Percentiles rank a stretch among this genome's conserved stretches.
These are phyloP conservation scores for Exophiala sp. DNA, from an alignment of 2,329 filamentous ascomycete species.

Conservation along the genomic window DNA sequence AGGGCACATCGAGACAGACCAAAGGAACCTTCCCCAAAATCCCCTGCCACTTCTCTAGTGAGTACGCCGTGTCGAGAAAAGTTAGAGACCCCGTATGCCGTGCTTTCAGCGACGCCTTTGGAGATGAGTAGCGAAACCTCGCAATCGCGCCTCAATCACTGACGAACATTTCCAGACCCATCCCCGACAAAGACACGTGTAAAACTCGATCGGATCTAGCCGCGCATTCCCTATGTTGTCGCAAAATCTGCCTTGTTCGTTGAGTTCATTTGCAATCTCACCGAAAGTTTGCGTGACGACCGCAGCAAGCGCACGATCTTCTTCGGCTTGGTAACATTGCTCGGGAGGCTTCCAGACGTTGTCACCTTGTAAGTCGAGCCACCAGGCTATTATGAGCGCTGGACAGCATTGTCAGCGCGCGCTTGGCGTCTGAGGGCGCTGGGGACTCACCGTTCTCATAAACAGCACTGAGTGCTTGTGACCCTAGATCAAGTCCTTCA, in stretches of 20 bases:
- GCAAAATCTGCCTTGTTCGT: not conserved
- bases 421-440: not conserved
- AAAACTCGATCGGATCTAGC: not conserved
- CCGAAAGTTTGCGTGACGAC: not conserved
- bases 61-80: no score
- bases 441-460: constrained; percentile 12
- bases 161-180: constrained; percentile 1
- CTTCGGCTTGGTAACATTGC: not conserved
- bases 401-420: not conserved
- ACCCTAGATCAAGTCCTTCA: constrained; percentile 4
- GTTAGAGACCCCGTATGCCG: no score
- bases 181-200: not conserved
- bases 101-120: not conserved
- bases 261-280: not conserved
- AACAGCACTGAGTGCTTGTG: constrained; percentile 2
- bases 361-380: not conserved
- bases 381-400: constrained; percentile 1
- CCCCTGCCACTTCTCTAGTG: no score
- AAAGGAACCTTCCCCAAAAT: no score
- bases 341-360: not conserved
- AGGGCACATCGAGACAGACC: no score
- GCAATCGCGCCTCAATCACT: not conserved
- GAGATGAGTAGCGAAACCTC: not conserved
- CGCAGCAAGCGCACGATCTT: not conserved
- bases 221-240: not conserved